Percentiles rank a stretch among this genome's conserved stretches.
Evolutionary conservation across 495 filamentous ascomycete species (phyloP).

Genomic region (Aspergillus heteromorphus): DNA sequence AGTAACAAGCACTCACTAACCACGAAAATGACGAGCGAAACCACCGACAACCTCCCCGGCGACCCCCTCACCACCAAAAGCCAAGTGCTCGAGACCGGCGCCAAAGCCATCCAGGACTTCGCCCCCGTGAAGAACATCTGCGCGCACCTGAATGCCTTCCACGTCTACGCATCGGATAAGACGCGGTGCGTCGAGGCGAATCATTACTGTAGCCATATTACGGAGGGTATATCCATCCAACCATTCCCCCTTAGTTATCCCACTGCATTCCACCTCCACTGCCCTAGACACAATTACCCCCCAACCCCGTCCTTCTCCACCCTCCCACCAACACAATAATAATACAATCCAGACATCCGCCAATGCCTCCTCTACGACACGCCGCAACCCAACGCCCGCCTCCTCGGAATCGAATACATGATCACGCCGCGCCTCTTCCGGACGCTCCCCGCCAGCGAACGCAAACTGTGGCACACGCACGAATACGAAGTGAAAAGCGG

Average conservation of each 20-base stretch:
- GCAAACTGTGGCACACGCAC: slow-evolving; percentile 72
- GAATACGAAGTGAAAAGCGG: slow-evolving; percentile 85
- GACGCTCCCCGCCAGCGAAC: slow-evolving; percentile 59
- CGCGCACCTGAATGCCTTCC: slow-evolving; percentile 81
- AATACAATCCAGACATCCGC: slow-evolving; percentile 52
- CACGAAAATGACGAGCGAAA: background rate
- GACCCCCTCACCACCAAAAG: slow-evolving; percentile 49
- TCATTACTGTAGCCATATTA: slow-evolving; percentile 81
- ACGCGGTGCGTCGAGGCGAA: slow-evolving; percentile 67
- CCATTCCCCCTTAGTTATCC: background rate
- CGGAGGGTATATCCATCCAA: slow-evolving; percentile 46
- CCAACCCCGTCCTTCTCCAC: background rate
- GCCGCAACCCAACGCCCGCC: slow-evolving; percentile 54
- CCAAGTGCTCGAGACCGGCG: slow-evolving; percentile 60
- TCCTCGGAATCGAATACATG: slow-evolving; percentile 94
- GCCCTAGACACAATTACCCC: background rate
- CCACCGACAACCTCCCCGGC: slow-evolving; percentile 38
- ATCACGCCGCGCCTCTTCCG: slow-evolving; percentile 65
- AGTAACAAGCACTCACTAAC: background rate
- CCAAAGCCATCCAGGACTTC: slow-evolving; percentile 61
- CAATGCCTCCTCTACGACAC: slow-evolving; percentile 87
- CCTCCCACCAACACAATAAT: background rate
- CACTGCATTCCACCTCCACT: background rate
- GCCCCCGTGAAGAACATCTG: slow-evolving; percentile 71
- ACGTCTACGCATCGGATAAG: slow-evolving; percentile 68